Evolutionary conservation across 2,329 filamentous ascomycete species (phyloP).

Genomic region (Arachnopeziza araneosa): DNA sequence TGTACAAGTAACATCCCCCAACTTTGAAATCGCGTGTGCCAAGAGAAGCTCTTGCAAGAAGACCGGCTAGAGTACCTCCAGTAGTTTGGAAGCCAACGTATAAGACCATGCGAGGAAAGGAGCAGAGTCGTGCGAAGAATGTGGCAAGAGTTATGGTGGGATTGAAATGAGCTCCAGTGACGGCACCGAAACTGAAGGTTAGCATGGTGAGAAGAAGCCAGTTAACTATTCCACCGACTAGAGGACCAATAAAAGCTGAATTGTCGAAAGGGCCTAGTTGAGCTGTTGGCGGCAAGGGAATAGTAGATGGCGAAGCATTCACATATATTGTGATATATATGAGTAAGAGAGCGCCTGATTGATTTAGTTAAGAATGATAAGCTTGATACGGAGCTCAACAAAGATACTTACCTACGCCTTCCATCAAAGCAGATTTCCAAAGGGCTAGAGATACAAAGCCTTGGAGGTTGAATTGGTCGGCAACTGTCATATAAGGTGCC

Average conservation of each 20-base stretch:
- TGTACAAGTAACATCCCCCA: conserved; percentile 27
- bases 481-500: conserved; percentile 35
- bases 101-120: conserved; percentile 42
- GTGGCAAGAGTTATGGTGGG: conserved; percentile 49
- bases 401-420: conserved; percentile 31
- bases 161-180: conserved; percentile 48
- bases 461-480: conserved; percentile 31
- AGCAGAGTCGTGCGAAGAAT: conserved; percentile 44
- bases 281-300: not conserved
- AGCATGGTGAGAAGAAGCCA: not conserved
- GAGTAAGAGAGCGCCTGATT: not conserved
- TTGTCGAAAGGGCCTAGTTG: conserved; percentile 11
- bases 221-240: conserved; percentile 26
- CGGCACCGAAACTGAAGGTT: conserved; percentile 36
- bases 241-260: conserved; percentile 26
- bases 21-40: conserved; percentile 27
- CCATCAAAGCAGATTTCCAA: conserved; percentile 24
- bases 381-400: not conserved
- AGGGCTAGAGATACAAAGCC: conserved; percentile 24
- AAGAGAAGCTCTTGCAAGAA: conserved; percentile 32
- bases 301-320: not conserved
- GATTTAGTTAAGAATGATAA: not conserved
- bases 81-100: conserved; percentile 42
- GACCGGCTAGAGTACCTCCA: conserved; percentile 37
- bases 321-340: not conserved